phyloP scores from a whole-genome alignment of 768 basidiomycete species.

The Suillus ampliporus region DNA sequence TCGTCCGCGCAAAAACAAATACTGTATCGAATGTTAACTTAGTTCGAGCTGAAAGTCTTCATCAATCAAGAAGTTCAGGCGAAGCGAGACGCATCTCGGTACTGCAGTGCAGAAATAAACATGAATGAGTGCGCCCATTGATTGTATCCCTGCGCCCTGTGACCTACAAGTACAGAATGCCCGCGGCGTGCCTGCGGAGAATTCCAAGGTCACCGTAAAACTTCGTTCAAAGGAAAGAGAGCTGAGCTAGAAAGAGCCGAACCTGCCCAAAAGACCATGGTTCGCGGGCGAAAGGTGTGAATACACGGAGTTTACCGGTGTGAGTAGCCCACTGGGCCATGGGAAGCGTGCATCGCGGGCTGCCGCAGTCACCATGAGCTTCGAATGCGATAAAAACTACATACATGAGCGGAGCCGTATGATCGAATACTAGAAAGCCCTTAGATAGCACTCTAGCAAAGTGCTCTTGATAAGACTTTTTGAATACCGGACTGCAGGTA shows the following conservation, averaged over 20 bases:
- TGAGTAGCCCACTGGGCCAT: neutral
- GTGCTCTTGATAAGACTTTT: neutral
- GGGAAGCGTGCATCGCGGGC: neutral
- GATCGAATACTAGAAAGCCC: neutral
- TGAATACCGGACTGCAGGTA: conserved; percentile 5
- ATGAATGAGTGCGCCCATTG: no score
- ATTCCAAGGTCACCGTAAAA: neutral
- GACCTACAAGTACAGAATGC: neutral
- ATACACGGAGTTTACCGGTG: conserved; percentile 1
- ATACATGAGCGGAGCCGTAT: neutral
- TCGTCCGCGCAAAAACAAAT: neutral
- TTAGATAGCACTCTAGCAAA: neutral
- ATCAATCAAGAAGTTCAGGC: neutral
- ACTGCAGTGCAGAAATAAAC: neutral
- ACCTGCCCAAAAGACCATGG: neutral
- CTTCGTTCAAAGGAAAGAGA: neutral
- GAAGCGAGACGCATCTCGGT: neutral
- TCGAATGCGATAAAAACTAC: neutral
- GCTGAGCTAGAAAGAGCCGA: neutral
- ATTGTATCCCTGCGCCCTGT: conserved; percentile 3
- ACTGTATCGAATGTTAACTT: neutral
- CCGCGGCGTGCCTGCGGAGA: neutral
- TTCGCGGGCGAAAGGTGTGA: conserved; percentile 5
- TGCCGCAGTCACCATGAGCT: conserved; percentile 1
- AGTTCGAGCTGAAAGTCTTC: neutral